These are phyloP conservation scores for Spinellus fusiger DNA, from an alignment of 192 early-diverging fungal species.

Conservation along the genomic window DNA sequence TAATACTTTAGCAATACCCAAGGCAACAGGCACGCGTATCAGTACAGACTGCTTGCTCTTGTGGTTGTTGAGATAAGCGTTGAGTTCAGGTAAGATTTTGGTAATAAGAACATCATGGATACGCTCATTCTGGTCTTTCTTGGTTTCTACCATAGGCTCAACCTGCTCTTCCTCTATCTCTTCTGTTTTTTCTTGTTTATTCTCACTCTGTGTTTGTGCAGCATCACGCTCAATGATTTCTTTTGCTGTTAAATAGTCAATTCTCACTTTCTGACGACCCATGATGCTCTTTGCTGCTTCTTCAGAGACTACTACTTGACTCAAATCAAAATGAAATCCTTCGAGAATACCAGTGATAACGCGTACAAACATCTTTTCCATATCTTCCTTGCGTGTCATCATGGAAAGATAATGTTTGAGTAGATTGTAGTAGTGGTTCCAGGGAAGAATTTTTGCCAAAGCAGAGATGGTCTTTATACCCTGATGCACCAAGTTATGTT, in stretches of 20 bases:
- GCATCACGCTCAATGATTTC: constrained; percentile 31
- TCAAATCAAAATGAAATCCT: constrained; percentile 87
- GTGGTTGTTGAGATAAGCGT: constrained; percentile 61
- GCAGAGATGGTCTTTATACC: constrained; percentile 69
- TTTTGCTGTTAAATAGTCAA: constrained; percentile 35
- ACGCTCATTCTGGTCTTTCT: constrained; percentile 34
- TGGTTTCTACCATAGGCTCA: constrained; percentile 25
- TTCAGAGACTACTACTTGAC: constrained; percentile 44
- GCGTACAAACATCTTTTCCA: constrained; percentile 83
- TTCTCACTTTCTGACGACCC: constrained; percentile 35
- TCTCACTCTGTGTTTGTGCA: background rate
- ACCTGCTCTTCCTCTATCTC: constrained; percentile 21
- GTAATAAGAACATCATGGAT: constrained; percentile 74
- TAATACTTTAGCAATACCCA: constrained; percentile 82
- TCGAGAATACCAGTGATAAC: constrained; percentile 78
- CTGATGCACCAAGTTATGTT: constrained; percentile 80
- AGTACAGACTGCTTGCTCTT: constrained; percentile 69
- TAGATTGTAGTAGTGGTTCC: constrained; percentile 78
- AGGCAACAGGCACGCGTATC: constrained; percentile 78
- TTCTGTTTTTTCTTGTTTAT: background rate
- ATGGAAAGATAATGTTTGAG: constrained; percentile 68
- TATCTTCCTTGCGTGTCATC: constrained; percentile 54
- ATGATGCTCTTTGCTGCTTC: constrained; percentile 36
- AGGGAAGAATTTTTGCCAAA: constrained; percentile 64
- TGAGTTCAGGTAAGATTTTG: constrained; percentile 79